Evolutionary conservation across 805 yeast genomes (phyloP).

Genomic region (Candida xiaguanensis): DNA sequence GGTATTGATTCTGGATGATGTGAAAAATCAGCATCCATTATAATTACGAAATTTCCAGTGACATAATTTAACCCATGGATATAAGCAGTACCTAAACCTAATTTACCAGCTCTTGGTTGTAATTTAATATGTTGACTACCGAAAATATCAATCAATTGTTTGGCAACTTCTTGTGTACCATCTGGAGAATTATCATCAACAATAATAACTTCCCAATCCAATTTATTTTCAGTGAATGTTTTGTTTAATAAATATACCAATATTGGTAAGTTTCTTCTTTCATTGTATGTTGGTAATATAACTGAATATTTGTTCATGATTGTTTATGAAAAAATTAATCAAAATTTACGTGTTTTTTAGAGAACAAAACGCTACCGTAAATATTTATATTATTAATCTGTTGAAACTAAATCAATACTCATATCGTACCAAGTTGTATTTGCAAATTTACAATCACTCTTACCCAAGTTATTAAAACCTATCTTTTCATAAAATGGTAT

Average conservation of each 20-base stretch:
- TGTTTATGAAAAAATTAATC: neutral
- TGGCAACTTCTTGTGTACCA: constrained; percentile 74
- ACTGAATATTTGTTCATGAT: constrained; percentile 57
- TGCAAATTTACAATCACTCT: constrained; percentile 55
- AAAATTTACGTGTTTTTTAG: constrained; percentile 1
- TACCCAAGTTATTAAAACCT: constrained; percentile 74
- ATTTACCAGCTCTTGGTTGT: constrained; percentile 71
- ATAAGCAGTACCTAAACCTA: constrained; percentile 78
- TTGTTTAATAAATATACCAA: constrained; percentile 66
- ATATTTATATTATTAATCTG: constrained; percentile 26
- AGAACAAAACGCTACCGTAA: neutral
- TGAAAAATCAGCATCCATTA: constrained; percentile 83
- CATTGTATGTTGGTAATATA: constrained; percentile 76
- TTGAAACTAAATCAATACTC: constrained; percentile 42
- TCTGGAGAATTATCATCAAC: constrained; percentile 82
- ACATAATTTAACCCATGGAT: constrained; percentile 71
- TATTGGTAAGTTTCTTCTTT: constrained; percentile 60
- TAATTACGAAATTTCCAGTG: constrained; percentile 70
- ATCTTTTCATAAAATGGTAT: constrained; percentile 75
- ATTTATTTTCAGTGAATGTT: constrained; percentile 53
- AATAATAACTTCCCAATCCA: constrained; percentile 73
- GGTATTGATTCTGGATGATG: constrained; percentile 83
- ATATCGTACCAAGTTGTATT: constrained; percentile 62
- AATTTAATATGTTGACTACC: constrained; percentile 60
- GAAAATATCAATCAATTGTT: constrained; percentile 52